Evolutionary conservation across 805 yeast species (phyloP), one percentile per base, ranked within the genome.

Genomic region (Wickerhamiella brachini): DNA sequence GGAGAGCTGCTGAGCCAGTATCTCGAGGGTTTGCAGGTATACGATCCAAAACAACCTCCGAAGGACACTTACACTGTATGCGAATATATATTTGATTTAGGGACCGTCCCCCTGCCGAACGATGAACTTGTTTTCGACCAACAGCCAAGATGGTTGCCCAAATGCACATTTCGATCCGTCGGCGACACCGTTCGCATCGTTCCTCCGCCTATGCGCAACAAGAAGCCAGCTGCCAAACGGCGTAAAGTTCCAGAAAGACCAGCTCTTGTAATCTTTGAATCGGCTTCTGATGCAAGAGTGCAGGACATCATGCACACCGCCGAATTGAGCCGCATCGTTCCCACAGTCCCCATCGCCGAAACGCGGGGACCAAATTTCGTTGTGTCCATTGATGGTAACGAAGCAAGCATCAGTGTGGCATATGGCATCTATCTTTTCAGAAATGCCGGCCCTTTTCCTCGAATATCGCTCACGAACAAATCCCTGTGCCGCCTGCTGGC

Each of bases 401-500:
- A 37, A n/a, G 20, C 20, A 3, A 17, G 7, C 13, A 4, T 37
- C 17, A n/a, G 20, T 4, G 41, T 37, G 8, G 20, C 20, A 13
- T 37, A 10, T 7, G 46, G 34, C 13, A 23, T 44, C 18, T 44
- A 44, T 17, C 34, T 44, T 10, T n/a, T 21, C n/a, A 12, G 20
- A 23, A 44, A 22, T 7, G 31, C 46, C 24, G 46, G 46, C 21
- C 34, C 34, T 3, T 44, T 21, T 12, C 20, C 46, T 3, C 24
- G 29, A 22, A 12, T 17, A 7, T 9, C n/a, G 3, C 20, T 44
- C 15, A 23, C 46, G 2, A 22, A 22, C 12, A 23, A 23, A 12
- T 8, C 24, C 3, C 3, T 44, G 17, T n/a, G 22, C 29, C 46
- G 42, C 20, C 50, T 56, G 41, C 39, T 56, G 22, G 54, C 55